These are phyloP conservation scores for Pinus albicaulis DNA, from an alignment of 75 land plant genomes.

Conservation along the genomic window DNA sequence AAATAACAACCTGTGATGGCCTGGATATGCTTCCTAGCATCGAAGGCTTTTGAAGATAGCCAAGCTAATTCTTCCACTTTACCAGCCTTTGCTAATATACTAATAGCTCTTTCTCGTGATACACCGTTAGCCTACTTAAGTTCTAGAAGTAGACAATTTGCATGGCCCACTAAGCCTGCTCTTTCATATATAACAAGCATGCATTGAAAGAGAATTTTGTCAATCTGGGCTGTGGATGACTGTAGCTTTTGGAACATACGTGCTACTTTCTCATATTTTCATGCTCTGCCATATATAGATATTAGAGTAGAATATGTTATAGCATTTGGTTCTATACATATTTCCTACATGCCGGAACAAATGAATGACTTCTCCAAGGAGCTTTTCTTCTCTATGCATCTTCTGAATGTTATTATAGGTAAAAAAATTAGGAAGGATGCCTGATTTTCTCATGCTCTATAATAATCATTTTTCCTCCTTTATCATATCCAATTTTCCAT, in stretches of 20 bases:
- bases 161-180: slow-evolving; percentile 82
- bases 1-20: too few species aligned
- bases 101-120: slow-evolving; percentile 62
- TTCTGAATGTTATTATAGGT: slow-evolving; percentile 88
- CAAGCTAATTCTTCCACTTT: slow-evolving; percentile 86
- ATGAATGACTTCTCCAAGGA: slow-evolving; percentile 76
- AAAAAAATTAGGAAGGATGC: slow-evolving; percentile 62
- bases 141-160: slow-evolving; percentile 80
- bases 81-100: slow-evolving; percentile 79
- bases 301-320: not conserved
- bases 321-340: too few species aligned
- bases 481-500: slow-evolving; percentile 85
- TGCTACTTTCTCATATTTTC: slow-evolving; percentile 84
- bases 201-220: slow-evolving; percentile 80
- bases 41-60: slow-evolving; percentile 65
- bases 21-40: slow-evolving; percentile 70
- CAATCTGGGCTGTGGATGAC: slow-evolving; percentile 68
- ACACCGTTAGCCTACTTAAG: slow-evolving; percentile 56
- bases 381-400: slow-evolving; percentile 82
- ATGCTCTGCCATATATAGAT: slow-evolving; percentile 77
- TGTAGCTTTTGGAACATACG: slow-evolving; percentile 77
- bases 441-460: slow-evolving; percentile 69
- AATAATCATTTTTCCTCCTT: slow-evolving; percentile 86
- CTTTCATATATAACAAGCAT: slow-evolving; percentile 87
- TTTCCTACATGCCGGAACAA: slow-evolving; percentile 35